Conservation (phyloP, 805 yeast genomes). For the Spathaspora sp. region DNA sequence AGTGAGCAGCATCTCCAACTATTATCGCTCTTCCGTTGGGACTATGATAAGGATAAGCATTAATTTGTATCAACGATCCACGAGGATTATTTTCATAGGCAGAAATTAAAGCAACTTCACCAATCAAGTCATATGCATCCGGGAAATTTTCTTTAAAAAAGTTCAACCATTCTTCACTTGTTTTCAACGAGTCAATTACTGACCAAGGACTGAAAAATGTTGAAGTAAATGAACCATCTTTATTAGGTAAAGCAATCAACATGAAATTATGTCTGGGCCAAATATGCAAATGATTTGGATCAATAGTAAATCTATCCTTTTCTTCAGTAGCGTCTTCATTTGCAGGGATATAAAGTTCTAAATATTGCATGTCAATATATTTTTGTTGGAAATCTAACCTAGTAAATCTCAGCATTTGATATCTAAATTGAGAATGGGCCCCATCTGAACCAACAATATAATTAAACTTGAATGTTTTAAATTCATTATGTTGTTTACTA, state of each 20-base stretch:
- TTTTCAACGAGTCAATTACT: conserved; percentile 50
- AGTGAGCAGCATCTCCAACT: conserved; percentile 92
- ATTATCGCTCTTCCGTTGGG: conserved; percentile 58
- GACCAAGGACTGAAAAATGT: conserved; percentile 85
- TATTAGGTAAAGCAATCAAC: conserved; percentile 86
- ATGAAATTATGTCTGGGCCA: conserved; percentile 88
- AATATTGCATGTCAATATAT: conserved; percentile 78
- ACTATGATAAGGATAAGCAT: conserved; percentile 66
- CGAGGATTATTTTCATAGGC: conserved; percentile 62
- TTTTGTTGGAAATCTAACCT: conserved; percentile 72
- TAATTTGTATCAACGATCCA: conserved; percentile 74
- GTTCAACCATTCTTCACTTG: conserved; percentile 39
- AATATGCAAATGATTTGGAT: conserved; percentile 79
- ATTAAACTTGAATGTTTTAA: conserved; percentile 38
- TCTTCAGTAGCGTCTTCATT: conserved; percentile 21
- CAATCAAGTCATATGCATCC: conserved; percentile 71
- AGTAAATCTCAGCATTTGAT: conserved; percentile 59
- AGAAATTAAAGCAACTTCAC: conserved; percentile 46
- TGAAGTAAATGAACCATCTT: conserved; percentile 82
- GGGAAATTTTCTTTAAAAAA: conserved; percentile 66
- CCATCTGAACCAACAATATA: conserved; percentile 85
- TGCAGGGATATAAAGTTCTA: conserved; percentile 77
- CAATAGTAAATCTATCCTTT: conserved; percentile 44
- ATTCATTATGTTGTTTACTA: conserved; percentile 13
- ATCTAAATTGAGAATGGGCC: conserved; percentile 68